Percentiles rank a stretch among this genome's conserved stretches.
Conservation (phyloP, 441 rosid species). For the Pelargonium fulgidum region DNA sequence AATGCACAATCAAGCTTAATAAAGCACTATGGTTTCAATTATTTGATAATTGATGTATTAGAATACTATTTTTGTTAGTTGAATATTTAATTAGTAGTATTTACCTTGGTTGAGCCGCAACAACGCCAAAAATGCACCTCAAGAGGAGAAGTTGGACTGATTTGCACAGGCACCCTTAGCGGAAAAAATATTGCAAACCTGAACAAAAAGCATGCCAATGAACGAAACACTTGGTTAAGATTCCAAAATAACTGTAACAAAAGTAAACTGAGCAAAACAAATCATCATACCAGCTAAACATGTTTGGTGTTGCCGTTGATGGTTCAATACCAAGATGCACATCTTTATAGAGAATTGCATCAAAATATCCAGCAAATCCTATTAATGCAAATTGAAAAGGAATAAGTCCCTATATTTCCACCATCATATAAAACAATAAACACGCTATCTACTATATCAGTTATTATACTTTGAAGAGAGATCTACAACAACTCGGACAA, state of each 20-base stretch:
- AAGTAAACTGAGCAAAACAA: neutral
- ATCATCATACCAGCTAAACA: conserved; percentile 84
- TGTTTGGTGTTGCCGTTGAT: conserved; percentile 80
- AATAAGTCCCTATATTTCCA: conserved; percentile 14
- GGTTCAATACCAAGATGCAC: conserved; percentile 96
- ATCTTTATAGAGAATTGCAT: conserved; percentile 78
- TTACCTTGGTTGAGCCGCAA: conserved; percentile 72
- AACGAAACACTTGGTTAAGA: neutral
- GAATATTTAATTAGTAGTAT: neutral
- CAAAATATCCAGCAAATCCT: conserved; percentile 98
- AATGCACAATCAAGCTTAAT: neutral
- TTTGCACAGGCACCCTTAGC: conserved; percentile 56
- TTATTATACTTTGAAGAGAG: too few relatives aligned
- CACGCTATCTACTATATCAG: neutral
- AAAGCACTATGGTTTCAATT: neutral
- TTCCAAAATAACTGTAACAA: neutral
- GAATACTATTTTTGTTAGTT: neutral
- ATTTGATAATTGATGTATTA: neutral
- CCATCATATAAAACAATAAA: conserved; percentile 3
- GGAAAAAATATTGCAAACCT: conserved; percentile 98
- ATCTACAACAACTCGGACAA: too few relatives aligned
- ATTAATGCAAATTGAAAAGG: conserved; percentile 19
- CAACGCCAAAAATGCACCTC: conserved; percentile 96
- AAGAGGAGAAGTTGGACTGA: conserved; percentile 49
- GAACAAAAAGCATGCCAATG: conserved; percentile 14